Percentiles rank a stretch among this genome's conserved stretches.
phyloP scores from a whole-genome alignment of 2,329 filamentous ascomycete genomes.

The Simplicillium aogashimaense region DNA sequence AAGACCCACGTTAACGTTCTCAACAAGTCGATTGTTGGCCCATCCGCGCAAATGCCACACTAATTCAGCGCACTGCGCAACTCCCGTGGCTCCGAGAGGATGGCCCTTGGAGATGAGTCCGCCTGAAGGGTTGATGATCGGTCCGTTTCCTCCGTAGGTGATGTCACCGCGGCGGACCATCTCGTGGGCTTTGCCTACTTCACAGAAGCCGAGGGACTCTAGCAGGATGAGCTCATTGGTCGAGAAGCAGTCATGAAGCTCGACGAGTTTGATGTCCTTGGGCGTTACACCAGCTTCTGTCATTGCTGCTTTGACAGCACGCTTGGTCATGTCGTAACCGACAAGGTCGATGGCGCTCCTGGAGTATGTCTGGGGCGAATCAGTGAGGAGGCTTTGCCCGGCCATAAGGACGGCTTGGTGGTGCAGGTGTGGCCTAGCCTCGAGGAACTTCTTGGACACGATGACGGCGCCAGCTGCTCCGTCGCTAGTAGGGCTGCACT shows the following conservation, averaged over 20 bases:
- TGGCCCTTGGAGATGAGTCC: slow-evolving; percentile 20
- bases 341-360: slow-evolving; percentile 16
- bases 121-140: slow-evolving; percentile 16
- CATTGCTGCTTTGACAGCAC: slow-evolving; percentile 12
- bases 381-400: slow-evolving; percentile 79
- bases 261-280: slow-evolving; percentile 13
- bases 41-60: slow-evolving; percentile 19
- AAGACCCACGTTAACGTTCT: slow-evolving; percentile 9
- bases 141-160: slow-evolving; percentile 13
- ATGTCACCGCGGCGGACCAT: slow-evolving; percentile 13
- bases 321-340: slow-evolving; percentile 16
- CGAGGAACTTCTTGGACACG: slow-evolving; percentile 81
- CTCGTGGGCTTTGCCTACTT: slow-evolving; percentile 12
- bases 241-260: slow-evolving; percentile 19
- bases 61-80: slow-evolving; percentile 19
- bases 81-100: slow-evolving; percentile 17
- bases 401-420: slow-evolving; percentile 77
- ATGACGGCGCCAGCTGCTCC: slow-evolving; percentile 82
- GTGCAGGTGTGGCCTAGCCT: slow-evolving; percentile 71
- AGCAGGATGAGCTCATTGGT: slow-evolving; percentile 16
- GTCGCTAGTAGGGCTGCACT: slow-evolving; percentile 95
- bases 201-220: slow-evolving; percentile 13
- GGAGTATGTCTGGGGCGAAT: slow-evolving; percentile 70
- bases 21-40: slow-evolving; percentile 15
- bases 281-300: slow-evolving; percentile 11